phyloP scores from a whole-genome alignment of 2,329 filamentous ascomycete species.

The Cladosporium sp. region DNA sequence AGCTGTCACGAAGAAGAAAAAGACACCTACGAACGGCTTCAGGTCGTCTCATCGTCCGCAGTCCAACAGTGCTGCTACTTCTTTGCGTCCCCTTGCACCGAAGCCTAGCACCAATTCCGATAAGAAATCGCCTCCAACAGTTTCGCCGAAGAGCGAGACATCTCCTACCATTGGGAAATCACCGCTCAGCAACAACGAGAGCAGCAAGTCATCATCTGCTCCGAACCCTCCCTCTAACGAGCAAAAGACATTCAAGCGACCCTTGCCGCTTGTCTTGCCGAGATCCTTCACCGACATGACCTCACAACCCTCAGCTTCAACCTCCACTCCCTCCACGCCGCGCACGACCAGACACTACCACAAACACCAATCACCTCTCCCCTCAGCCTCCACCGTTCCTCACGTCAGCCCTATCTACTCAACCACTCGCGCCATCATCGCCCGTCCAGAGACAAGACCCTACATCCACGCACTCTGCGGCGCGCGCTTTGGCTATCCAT shows the following conservation, averaged over 20 bases:
- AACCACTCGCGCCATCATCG: conserved; percentile 21
- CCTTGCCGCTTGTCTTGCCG: neutral
- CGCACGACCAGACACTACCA: neutral
- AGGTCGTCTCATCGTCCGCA: neutral
- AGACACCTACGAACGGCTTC: conserved; percentile 4
- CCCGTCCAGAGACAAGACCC: conserved; percentile 16
- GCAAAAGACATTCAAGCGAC: neutral
- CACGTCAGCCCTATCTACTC: conserved; percentile 22
- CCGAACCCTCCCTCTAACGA: neutral
- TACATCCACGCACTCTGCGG: conserved; percentile 26
- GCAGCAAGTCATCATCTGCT: neutral
- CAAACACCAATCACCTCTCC: neutral
- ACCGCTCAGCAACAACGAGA: neutral
- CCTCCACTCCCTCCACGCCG: neutral
- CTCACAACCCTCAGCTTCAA: neutral
- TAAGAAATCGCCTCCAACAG: neutral
- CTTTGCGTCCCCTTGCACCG: neutral
- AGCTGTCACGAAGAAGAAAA: neutral
- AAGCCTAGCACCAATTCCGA: neutral
- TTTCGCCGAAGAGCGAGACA: neutral
- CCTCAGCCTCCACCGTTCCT: neutral
- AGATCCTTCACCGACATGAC: neutral
- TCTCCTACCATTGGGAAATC: neutral
- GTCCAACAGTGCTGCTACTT: neutral
- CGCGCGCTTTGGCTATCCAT: conserved; percentile 20